These are phyloP conservation scores for Barnettozyma sucrosica DNA, from an alignment of 805 yeast genomes.

Conservation along the genomic window DNA sequence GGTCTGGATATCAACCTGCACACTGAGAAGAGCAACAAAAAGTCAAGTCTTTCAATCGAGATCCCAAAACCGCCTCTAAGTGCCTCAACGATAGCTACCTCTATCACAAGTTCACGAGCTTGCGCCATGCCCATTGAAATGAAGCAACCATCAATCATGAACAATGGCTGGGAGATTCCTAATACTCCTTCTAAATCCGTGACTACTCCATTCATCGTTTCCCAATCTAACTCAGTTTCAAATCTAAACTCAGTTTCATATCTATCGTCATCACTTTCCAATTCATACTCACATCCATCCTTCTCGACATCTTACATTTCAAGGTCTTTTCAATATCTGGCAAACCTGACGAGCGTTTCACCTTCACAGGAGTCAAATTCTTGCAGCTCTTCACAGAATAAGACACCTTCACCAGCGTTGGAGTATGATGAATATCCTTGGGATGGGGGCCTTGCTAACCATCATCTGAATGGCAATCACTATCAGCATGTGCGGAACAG, in stretches of 20 bases:
- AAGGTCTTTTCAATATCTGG: constrained; percentile 27
- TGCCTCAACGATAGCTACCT: background rate
- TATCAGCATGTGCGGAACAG: constrained; percentile 19
- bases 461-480: constrained; percentile 1
- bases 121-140: constrained; percentile 3
- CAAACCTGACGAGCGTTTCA: constrained; percentile 20
- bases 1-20: constrained; percentile 16
- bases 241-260: constrained; percentile 33
- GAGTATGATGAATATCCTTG: constrained; percentile 40
- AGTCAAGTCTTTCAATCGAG: background rate
- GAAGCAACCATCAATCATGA: constrained; percentile 23
- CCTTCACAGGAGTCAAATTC: constrained; percentile 25
- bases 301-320: constrained; percentile 25
- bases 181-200: constrained; percentile 23
- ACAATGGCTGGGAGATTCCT: constrained; percentile 38
- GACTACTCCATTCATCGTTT: constrained; percentile 29
- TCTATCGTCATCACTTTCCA: constrained; percentile 35
- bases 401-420: constrained; percentile 33
- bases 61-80: constrained; percentile 1
- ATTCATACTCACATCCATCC: constrained; percentile 19
- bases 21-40: background rate
- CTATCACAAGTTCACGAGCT: background rate
- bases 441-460: constrained; percentile 13
- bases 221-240: constrained; percentile 28
- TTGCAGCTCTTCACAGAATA: constrained; percentile 17